Evolutionary conservation across 1,284 basidiomycete genomes (phyloP), one percentile per base, ranked within the genome.

Genomic region (Leccinum glutinopallens): DNA sequence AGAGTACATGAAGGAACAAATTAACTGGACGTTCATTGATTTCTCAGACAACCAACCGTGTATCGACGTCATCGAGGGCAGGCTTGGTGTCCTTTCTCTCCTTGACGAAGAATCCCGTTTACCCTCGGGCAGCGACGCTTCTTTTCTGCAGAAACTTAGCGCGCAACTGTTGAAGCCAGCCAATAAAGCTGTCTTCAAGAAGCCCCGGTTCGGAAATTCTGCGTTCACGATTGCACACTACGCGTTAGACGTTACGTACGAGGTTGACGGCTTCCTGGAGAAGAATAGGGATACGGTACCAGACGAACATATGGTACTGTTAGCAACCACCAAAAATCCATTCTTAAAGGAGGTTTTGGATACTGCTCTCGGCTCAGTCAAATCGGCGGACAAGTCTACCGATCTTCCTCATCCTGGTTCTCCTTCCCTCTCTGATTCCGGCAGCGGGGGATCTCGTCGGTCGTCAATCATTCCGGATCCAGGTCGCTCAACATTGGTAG

Each of bases 11-110:
- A 93, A 96, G 65, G 97, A 99, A 76, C 86, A 98, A 79, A 99
- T 99, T 77, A 95, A 97, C 75, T 99, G 97, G 97, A 98, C 94
- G 1, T 99, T 99, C 80, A 99, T 99, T 78, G 96, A 98, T 74
- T 99, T 98, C 78, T 94, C 93, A 12, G 97, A 99, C 80, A 99
- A 99, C 75, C 97, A 99, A 75, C 95, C 96, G 41, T 98, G 96
- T 76, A 99, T 99, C 77, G 94, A 99, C 76, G 90, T 98, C 71
- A 98, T 99, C 71, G 97, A 99, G 80, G 94, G 96, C 70, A 98
- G 92, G 78, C 89, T 99, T 67, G 97, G 97, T 68, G 92, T 99
- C 57, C 85, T 99, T 59, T 91, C 97, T 2, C 83, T 99, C 35
- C 84, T 99, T 37, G 97, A 99, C 75, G 97, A 99, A 79, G 97